phyloP scores from a whole-genome alignment of 106 monocot genomes.

The Dendrobium chrysotoxum region DNA sequence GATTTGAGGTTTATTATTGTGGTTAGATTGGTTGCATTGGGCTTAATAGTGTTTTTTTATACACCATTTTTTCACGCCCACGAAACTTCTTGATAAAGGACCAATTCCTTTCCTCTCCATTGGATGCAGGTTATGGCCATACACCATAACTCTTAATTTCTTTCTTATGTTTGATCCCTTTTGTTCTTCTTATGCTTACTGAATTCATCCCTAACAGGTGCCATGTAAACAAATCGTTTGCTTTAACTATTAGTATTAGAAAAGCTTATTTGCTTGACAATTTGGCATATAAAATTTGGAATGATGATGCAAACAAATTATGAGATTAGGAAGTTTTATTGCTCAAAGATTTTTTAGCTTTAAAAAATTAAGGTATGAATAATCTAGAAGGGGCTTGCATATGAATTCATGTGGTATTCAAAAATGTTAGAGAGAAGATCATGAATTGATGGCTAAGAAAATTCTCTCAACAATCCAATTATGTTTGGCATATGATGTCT shows the following conservation, averaged over 20 bases:
- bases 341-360: no score
- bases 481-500: no score
- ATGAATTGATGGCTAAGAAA: no score
- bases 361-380: no score
- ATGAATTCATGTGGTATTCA: no score
- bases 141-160: not conserved
- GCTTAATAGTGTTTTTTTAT: not conserved
- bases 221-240: not conserved
- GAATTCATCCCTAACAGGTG: not conserved
- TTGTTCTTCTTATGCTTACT: not conserved
- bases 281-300: not conserved
- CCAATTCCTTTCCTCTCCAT: not conserved
- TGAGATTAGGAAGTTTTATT: not conserved
- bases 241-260: not conserved
- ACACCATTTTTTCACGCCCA: not conserved
- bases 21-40: not conserved
- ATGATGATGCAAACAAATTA: not conserved
- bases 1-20: not conserved
- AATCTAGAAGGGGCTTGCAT: no score
- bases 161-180: not conserved
- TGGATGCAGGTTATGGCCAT: not conserved
- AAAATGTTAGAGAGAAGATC: no score
- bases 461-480: no score
- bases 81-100: not conserved
- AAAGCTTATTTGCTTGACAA: not conserved